Evolutionary conservation across 164 flowering plant genomes (phyloP).

Genomic region (Berberis thunbergii): DNA sequence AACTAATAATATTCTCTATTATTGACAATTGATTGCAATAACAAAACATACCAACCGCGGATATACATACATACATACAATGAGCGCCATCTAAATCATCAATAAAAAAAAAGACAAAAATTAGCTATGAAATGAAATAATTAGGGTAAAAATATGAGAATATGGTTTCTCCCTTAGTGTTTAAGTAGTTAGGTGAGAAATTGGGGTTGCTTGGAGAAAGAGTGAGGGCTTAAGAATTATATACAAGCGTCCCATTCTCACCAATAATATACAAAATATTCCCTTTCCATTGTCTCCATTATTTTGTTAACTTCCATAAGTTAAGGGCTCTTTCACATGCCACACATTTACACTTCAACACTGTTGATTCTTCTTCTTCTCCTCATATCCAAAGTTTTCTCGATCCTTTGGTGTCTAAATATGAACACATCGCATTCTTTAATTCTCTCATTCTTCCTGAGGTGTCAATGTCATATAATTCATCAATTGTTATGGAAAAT

Average conservation of each 20-base stretch:
- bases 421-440: no score
- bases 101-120: background rate
- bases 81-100: background rate
- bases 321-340: slow-evolving; percentile 13
- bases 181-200: background rate
- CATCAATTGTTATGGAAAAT: no score
- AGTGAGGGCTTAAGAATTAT: slow-evolving; percentile 41
- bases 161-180: background rate
- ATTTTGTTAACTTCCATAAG: slow-evolving; percentile 27
- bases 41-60: no score
- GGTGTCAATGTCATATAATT: no score
- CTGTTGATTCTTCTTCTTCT: background rate
- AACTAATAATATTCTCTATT: no score
- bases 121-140: no score
- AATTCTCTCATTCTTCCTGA: no score
- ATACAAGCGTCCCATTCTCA: background rate
- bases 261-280: slow-evolving; percentile 16
- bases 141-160: background rate
- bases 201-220: slow-evolving; percentile 20
- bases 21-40: no score
- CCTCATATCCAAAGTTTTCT: background rate
- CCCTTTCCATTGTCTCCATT: slow-evolving; percentile 14
- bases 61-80: no score
- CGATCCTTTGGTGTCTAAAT: background rate
- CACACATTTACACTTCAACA: slow-evolving; percentile 3